Evolutionary conservation across 768 basidiomycete genomes (phyloP).

Genomic region (Tylopilus sp.): DNA sequence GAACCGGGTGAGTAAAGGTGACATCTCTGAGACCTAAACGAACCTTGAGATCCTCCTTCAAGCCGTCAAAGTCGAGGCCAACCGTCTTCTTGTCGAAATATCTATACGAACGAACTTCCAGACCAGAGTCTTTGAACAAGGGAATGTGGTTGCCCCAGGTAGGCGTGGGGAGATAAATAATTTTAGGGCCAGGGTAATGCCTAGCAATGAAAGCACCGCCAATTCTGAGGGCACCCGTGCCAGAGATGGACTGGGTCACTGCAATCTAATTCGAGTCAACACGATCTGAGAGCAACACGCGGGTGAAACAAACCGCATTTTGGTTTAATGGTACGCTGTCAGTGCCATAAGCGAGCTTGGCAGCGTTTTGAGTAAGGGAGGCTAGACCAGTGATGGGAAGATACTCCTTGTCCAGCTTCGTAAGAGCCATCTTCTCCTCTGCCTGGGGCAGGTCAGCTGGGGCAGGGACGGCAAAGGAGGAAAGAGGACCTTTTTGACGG

Average conservation of each 20-base stretch:
- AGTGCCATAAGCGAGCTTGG: slow-evolving; percentile 86
- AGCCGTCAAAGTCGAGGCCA: slow-evolving; percentile 86
- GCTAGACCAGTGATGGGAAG: slow-evolving; percentile 91
- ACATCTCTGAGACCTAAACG: slow-evolving; percentile 19
- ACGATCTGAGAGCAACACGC: neutral
- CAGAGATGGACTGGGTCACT: slow-evolving; percentile 92
- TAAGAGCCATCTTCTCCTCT: slow-evolving; percentile 64
- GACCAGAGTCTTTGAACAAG: slow-evolving; percentile 89
- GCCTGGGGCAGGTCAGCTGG: slow-evolving; percentile 45
- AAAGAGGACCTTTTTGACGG: slow-evolving; percentile 73
- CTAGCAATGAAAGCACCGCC: slow-evolving; percentile 89
- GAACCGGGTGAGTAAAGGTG: slow-evolving; percentile 8
- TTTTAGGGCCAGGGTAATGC: slow-evolving; percentile 82
- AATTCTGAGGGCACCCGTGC: slow-evolving; percentile 95
- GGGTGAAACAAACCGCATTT: slow-evolving; percentile 59
- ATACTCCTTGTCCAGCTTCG: slow-evolving; percentile 89
- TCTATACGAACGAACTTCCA: slow-evolving; percentile 88
- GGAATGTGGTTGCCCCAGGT: slow-evolving; percentile 98
- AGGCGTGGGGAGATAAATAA: slow-evolving; percentile 87
- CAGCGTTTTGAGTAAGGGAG: slow-evolving; percentile 81
- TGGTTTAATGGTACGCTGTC: slow-evolving; percentile 70
- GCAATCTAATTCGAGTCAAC: slow-evolving; percentile 52
- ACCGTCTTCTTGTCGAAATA: slow-evolving; percentile 94
- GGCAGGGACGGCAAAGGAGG: neutral
- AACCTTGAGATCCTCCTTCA: slow-evolving; percentile 85